Percentiles rank a stretch among this genome's conserved stretches.
These are phyloP conservation scores for Stenogyne calaminthoides DNA, from an alignment of 305 asterid genomes.

Conservation along the genomic window DNA sequence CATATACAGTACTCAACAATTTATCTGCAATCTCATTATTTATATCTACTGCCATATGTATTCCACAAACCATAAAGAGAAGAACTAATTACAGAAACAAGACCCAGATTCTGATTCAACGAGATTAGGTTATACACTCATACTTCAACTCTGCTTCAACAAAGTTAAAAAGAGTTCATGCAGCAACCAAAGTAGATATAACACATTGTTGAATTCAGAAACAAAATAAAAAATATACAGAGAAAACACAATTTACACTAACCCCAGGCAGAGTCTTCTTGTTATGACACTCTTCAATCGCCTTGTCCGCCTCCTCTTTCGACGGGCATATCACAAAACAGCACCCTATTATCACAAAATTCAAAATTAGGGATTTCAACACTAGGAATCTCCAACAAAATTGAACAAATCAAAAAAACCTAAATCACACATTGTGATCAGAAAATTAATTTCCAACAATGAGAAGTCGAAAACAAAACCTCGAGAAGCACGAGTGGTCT, in stretches of 20 bases:
- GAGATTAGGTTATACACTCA: not conserved
- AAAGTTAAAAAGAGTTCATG: conserved; percentile 27
- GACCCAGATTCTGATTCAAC: conserved; percentile 9
- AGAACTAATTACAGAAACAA: conserved; percentile 14
- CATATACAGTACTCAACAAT: not conserved
- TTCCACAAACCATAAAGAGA: conserved; percentile 11
- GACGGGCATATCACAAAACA: conserved; percentile 87
- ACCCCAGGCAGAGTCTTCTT: conserved; percentile 95
- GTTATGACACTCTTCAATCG: conserved; percentile 75
- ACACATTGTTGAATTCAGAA: conserved; percentile 25
- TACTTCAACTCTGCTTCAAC: conserved; percentile 2
- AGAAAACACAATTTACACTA: conserved; percentile 32
- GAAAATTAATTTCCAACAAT: not conserved
- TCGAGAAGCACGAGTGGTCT: conserved; percentile 83
- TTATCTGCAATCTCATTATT: conserved; percentile 4
- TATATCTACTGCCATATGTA: conserved; percentile 1
- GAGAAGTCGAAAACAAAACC: conserved; percentile 36
- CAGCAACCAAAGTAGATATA: conserved; percentile 12
- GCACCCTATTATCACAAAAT: conserved; percentile 57
- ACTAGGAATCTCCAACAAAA: conserved; percentile 29
- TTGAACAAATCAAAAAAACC: not conserved
- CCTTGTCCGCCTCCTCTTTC: conserved; percentile 94
- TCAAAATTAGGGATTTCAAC: conserved; percentile 49
- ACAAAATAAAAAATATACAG: not conserved
- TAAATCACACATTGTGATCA: conserved; percentile 53